Conservation (phyloP, 306 rosid genomes). For the Pachyrhizus erosus region DNA sequence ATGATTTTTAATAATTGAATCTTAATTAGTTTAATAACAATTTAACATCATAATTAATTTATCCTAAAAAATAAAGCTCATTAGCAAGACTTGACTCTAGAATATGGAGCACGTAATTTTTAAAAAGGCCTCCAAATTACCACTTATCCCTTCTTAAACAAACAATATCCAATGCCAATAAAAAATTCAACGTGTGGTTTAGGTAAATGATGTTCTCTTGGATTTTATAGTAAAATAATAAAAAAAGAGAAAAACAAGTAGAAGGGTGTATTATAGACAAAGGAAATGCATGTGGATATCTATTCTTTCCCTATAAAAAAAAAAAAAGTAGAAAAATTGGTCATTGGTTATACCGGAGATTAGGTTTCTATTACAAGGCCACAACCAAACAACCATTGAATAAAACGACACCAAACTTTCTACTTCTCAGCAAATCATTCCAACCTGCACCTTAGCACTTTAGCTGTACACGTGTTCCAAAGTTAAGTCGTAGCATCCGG, state of each 20-base stretch:
- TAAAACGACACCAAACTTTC: constrained; percentile 3
- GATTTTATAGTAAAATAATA: background rate
- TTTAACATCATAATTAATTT: background rate
- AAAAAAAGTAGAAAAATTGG: background rate
- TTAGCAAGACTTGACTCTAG: background rate
- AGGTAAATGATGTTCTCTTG: constrained; percentile 10
- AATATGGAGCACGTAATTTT: background rate
- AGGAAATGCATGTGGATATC: background rate
- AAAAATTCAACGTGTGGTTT: constrained; percentile 14
- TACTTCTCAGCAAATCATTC: constrained; percentile 35
- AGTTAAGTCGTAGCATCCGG: background rate
- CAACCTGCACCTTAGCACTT: constrained; percentile 31
- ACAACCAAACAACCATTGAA: constrained; percentile 20
- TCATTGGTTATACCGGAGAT: constrained; percentile 37
- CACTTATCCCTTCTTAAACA: background rate
- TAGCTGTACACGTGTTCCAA: constrained; percentile 39
- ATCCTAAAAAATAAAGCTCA: background rate
- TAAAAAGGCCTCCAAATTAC: background rate
- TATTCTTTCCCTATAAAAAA: constrained; percentile 3
- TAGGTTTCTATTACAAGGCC: constrained; percentile 16
- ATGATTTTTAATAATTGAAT: background rate
- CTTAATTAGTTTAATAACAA: background rate
- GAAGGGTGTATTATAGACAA: constrained; percentile 15
- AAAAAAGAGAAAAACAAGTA: background rate
- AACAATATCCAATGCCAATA: background rate